Conservation (phyloP, 2,329 filamentous ascomycete genomes). For the Colletotrichum sp. region DNA sequence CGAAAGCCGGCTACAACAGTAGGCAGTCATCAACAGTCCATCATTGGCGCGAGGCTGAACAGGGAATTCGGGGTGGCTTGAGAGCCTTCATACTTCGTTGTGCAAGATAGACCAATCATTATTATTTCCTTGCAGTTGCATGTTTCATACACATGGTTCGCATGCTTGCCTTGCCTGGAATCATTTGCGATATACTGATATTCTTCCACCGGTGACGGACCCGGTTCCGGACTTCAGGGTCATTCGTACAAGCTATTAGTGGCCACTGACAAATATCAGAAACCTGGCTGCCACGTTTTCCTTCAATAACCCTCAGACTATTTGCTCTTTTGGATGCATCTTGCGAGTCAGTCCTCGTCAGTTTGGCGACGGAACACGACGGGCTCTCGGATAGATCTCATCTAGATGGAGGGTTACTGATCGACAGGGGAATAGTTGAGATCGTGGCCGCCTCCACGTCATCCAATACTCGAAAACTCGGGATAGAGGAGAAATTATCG, state of each 20-base stretch:
- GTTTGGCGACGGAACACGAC: background rate
- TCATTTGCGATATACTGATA: background rate
- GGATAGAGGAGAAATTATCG: background rate
- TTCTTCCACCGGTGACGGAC: background rate
- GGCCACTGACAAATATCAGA: background rate
- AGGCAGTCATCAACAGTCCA: background rate
- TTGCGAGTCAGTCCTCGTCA: background rate
- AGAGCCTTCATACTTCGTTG: background rate
- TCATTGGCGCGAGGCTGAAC: background rate
- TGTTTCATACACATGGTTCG: constrained; percentile 1
- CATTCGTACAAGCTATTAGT: background rate
- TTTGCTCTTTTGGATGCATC: constrained; percentile 3
- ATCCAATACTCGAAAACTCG: background rate
- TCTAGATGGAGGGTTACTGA: background rate
- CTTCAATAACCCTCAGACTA: constrained; percentile 20
- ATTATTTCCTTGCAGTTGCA: background rate
- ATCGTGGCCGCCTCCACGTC: background rate
- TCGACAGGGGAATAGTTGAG: background rate
- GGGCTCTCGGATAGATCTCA: background rate
- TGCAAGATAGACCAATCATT: constrained; percentile 1
- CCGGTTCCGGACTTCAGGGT: background rate
- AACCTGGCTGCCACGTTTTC: constrained; percentile 22
- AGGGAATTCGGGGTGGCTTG: background rate
- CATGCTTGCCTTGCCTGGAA: background rate
- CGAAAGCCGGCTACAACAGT: background rate